Conservation (phyloP, 768 basidiomycete genomes). For the Hortiboletus flavorubellus region DNA sequence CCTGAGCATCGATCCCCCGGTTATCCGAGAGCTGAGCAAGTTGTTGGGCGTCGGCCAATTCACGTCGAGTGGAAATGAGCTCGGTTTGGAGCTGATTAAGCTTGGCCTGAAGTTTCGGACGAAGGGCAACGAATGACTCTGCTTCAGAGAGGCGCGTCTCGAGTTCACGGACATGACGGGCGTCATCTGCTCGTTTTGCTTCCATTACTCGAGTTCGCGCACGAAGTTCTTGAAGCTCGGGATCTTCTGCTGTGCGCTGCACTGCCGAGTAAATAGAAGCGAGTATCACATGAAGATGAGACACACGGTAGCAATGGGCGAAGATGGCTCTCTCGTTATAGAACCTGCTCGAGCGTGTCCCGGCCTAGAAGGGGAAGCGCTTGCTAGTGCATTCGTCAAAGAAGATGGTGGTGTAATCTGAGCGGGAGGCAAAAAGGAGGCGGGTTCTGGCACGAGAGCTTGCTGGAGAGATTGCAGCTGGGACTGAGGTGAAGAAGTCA, state of each 20-base stretch:
- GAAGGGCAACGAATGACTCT: slow-evolving; percentile 74
- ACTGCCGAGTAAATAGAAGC: slow-evolving; percentile 8
- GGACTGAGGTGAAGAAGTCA: slow-evolving; percentile 31
- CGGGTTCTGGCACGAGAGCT: slow-evolving; percentile 13
- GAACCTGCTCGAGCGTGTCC: slow-evolving; percentile 13
- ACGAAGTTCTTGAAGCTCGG: slow-evolving; percentile 74
- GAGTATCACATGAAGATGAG: background rate
- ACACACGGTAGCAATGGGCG: slow-evolving; percentile 23
- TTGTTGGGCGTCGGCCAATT: slow-evolving; percentile 73
- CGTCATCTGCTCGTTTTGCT: slow-evolving; percentile 81
- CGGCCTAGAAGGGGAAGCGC: slow-evolving; percentile 4
- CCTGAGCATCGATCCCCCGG: slow-evolving; percentile 73
- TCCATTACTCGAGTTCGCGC: slow-evolving; percentile 85
- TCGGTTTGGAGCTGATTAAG: slow-evolving; percentile 79
- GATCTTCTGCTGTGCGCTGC: slow-evolving; percentile 43
- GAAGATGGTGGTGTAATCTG: slow-evolving; percentile 19
- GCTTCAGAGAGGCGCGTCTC: slow-evolving; percentile 83
- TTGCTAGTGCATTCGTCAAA: slow-evolving; percentile 5
- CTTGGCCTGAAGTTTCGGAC: slow-evolving; percentile 91
- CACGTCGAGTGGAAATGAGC: slow-evolving; percentile 68
- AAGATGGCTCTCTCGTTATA: slow-evolving; percentile 28
- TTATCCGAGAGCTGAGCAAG: slow-evolving; percentile 68
- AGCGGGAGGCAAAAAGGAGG: slow-evolving; percentile 8
- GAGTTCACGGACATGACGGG: slow-evolving; percentile 77
- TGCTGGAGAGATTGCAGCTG: slow-evolving; percentile 21